Base-by-base conservation (phyloP, 257 asterid species). In the Jacaranda copaia region DNA sequence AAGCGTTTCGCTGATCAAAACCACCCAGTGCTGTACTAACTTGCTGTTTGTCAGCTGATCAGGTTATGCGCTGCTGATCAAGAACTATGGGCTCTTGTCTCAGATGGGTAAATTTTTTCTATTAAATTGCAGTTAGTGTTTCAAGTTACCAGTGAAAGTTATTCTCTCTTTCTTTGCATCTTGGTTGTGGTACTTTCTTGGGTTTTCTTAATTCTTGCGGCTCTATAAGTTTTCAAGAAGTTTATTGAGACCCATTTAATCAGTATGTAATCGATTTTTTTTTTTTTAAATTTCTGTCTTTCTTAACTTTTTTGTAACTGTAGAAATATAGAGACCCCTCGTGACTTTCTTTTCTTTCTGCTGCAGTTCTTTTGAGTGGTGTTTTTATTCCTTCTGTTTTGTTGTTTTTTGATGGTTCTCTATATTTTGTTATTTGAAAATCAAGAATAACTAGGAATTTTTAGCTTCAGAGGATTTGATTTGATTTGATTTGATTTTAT, bases 81-180 rank as follows among this genome's bases (percentile, higher is more conserved):
- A 70, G 68, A 83, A 58, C 51, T 76, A 3, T 42, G 61, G 53
- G 52, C 45, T 74, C 70, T 49, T 67, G 43, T 65, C n/a, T 63
- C 70, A 49, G 71, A 82, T 82, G 79, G 75, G 85, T 85, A 60
- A 59, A 14, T 80, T 78, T 72, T 51, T 52, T 14, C 40, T 25
- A 0, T 72, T 19, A 20, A 70, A 74, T 16, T 76, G 52, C 57
- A 45, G 45, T 57, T 43, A 3, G 65, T 53, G 38, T 38, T 68
- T 81, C 58, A 13, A 55, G 43, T 10, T 13, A 39, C 49, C 25
- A 4, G 10, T 73, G 65, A 36, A 9, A 43, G 55, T 49, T 36
- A 42, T 35, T 48, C 38, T 58, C 20, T 12, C 7, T 15, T 51
- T 16, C 66, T 81, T 70, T 38, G 42, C 32, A 25, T 18, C 39